Base-by-base conservation (phyloP, 2,329 filamentous ascomycete genomes). In the Leptographium flavum region DNA sequence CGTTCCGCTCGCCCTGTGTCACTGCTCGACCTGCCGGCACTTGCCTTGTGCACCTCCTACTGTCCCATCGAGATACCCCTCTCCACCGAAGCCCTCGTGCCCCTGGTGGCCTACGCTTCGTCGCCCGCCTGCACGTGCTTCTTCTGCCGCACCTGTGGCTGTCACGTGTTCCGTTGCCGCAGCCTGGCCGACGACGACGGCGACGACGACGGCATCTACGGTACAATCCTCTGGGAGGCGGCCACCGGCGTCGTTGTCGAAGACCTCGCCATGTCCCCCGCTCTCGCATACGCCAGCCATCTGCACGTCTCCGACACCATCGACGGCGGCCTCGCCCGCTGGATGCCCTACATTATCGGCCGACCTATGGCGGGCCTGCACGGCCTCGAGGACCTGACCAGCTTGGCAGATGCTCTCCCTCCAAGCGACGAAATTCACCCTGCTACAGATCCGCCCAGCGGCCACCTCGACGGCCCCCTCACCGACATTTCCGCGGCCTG, bases 61-160 rank as follows among this genome's bases (percentile, higher is more conserved):
- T 50, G 55, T 14, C 54, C 56, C 3, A 57, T 67, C 15, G 39
- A 48, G 8, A 10, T 23, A 15, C 42, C 39, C 2, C 32, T 33
- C 0, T 54, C 55, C 0, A 23, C 36, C 45, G 17, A 14, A 3
- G 5, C 45, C 9, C 10, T 54, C 1, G 32, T 44, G 0, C 48
- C 46, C 2, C 49, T 63, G 19, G 31, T 40, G 10, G 38, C 35
- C 17, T 53, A 52, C n/a, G 22, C 50, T 1, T 43, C 51, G 1
- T 47, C 49, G 0, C 27, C 46, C 0, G 32, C 32, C 2, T 50
- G 51, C 2, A 56, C 50, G 2, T 53, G 59, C 5, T 63, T 62
- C 49, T 68, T 69, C 48, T 69, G 66, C 46, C 45, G 47, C 0
- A 55, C 43, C 1, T 68, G 66, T 40, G 65, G 66, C 2, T 67